Conservation (phyloP, 2,329 filamentous ascomycete species). For the Xylariaceae sp. region DNA sequence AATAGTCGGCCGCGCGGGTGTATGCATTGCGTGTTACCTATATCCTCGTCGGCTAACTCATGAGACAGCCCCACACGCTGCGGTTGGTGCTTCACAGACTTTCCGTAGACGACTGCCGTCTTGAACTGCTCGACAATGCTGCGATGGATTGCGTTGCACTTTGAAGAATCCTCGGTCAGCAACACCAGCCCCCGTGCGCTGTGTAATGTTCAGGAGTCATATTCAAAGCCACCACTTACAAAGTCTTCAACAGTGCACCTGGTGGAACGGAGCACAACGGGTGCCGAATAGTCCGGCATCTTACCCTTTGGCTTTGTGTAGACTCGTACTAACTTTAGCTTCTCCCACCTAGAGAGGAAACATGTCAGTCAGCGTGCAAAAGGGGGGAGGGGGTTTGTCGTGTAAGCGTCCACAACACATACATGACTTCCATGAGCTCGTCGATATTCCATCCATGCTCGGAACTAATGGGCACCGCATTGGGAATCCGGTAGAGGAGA, state of each 20-base stretch:
- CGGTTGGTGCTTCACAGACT: conserved; percentile 97
- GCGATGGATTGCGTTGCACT: conserved; percentile 97
- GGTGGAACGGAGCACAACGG: conserved; percentile 79
- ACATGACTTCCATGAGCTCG: conserved; percentile 93
- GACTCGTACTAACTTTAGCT: conserved; percentile 82
- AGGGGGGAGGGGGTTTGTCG: not conserved
- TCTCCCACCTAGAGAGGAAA: conserved; percentile 66
- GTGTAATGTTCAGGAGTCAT: no score
- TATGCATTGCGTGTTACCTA: conserved; percentile 56
- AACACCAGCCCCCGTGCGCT: conserved; percentile 22
- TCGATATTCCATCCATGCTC: conserved; percentile 98
- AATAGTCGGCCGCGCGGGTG: conserved; percentile 12
- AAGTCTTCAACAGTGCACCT: conserved; percentile 95
- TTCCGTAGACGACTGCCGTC: conserved; percentile 91
- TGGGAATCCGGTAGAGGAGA: conserved; percentile 91
- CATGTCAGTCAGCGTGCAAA: conserved; percentile 24
- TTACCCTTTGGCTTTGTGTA: conserved; percentile 98
- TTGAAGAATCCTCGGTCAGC: conserved; percentile 36
- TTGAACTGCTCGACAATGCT: conserved; percentile 96
- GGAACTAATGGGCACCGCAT: conserved; percentile 94
- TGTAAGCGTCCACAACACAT: conserved; percentile 29
- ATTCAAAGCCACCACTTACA: conserved; percentile 54
- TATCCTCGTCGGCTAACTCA: conserved; percentile 93
- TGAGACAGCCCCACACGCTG: conserved; percentile 89
- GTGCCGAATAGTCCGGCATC: conserved; percentile 84